Evolutionary conservation across 441 rosid species (phyloP).

Genomic region (Adansonia rubrostipa): DNA sequence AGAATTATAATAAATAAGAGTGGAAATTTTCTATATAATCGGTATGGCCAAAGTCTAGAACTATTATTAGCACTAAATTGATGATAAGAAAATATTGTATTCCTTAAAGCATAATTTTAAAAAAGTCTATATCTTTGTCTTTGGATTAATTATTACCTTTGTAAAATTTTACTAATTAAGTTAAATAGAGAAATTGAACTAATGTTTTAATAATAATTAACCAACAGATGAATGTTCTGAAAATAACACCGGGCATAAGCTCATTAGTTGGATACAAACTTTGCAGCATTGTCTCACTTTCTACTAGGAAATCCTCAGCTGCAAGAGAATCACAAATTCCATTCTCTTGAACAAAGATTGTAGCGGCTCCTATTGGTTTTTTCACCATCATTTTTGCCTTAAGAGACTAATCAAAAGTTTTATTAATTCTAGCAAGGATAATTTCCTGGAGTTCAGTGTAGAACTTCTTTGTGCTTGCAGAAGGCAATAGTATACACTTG

Average conservation of each 20-base stretch:
- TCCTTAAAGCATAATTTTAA: not conserved
- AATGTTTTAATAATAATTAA: not conserved
- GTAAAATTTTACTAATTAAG: not conserved
- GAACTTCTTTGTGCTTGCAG: constrained; percentile 87
- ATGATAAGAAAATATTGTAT: not conserved
- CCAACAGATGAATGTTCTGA: not conserved
- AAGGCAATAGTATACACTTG: constrained; percentile 26
- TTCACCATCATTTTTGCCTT: constrained; percentile 97
- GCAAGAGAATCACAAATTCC: constrained; percentile 86
- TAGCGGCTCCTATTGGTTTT: constrained; percentile 88
- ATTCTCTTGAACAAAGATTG: constrained; percentile 75
- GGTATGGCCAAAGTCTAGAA: not conserved
- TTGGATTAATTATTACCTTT: not conserved
- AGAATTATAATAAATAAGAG: not conserved
- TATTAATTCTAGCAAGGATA: constrained; percentile 82
- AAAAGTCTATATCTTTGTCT: not conserved
- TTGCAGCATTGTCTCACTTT: constrained; percentile 82
- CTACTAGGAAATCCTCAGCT: constrained; percentile 74
- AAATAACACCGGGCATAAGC: constrained; percentile 80
- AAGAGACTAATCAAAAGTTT: constrained; percentile 88
- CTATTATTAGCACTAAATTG: not conserved
- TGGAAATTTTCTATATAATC: not conserved
- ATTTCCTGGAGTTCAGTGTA: constrained; percentile 87
- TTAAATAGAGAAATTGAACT: not conserved
- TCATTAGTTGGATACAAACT: constrained; percentile 77